A percentile compares a stretch with the other conserved stretches of the same genome.
phyloP scores from a whole-genome alignment of 352 stramenopile species.

The Phytophthora pini region DNA sequence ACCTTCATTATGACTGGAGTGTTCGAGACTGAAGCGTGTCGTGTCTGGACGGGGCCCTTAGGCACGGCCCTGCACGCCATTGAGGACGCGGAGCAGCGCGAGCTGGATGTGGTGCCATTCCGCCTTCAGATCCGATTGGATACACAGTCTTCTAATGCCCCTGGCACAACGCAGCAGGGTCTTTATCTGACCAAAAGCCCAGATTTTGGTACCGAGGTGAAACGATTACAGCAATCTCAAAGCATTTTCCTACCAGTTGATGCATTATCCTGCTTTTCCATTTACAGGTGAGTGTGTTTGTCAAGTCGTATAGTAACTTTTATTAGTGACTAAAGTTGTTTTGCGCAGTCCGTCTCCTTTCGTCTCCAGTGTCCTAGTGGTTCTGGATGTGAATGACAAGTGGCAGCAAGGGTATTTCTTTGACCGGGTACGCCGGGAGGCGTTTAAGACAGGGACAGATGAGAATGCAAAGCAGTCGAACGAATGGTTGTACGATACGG shows the following conservation, averaged over 20 bases:
- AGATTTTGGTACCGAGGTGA: not conserved
- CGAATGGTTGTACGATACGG: slow-evolving; percentile 32
- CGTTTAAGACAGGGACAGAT: not conserved
- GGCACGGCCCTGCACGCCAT: slow-evolving; percentile 36
- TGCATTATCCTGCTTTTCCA: slow-evolving; percentile 40
- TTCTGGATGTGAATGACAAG: slow-evolving; percentile 47
- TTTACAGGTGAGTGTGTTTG: slow-evolving; percentile 53
- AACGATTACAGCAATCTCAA: slow-evolving; percentile 10
- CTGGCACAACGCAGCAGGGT: slow-evolving; percentile 19
- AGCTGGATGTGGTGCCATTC: slow-evolving; percentile 37
- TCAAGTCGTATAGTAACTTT: not conserved
- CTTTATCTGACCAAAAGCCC: slow-evolving; percentile 30
- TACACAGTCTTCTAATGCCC: not conserved
- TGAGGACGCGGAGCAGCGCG: slow-evolving; percentile 33
- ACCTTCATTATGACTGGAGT: slow-evolving; percentile 18
- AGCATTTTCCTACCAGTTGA: slow-evolving; percentile 43
- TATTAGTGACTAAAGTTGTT: slow-evolving; percentile 5
- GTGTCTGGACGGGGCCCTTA: slow-evolving; percentile 51
- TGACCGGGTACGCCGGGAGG: slow-evolving; percentile 24
- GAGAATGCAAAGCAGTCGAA: not conserved
- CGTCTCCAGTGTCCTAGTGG: slow-evolving; percentile 51
- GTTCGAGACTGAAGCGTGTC: slow-evolving; percentile 45
- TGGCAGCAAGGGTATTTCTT: slow-evolving; percentile 70
- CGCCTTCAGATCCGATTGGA: slow-evolving; percentile 37
- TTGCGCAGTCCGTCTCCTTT: slow-evolving; percentile 61